These are phyloP conservation scores for Suhomyces atakaporum DNA, from an alignment of 1,139 yeast genomes.

Conservation along the genomic window DNA sequence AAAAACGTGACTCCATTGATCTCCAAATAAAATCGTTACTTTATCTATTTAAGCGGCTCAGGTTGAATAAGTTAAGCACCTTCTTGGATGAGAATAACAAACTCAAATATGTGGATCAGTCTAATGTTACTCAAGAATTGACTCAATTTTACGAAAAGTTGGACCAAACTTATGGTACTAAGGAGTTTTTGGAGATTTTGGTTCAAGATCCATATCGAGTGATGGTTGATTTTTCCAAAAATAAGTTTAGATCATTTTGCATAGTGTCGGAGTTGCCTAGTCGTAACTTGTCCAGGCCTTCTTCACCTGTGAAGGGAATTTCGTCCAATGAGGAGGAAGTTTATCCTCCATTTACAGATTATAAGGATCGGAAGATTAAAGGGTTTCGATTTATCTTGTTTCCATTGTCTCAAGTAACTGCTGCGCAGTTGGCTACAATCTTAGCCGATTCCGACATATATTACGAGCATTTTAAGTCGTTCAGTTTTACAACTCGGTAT, in stretches of 20 bases:
- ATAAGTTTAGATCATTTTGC: slow-evolving; percentile 62
- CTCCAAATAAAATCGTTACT: slow-evolving; percentile 58
- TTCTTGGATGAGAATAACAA: slow-evolving; percentile 30
- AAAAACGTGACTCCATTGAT: slow-evolving; percentile 55
- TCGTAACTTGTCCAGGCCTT: slow-evolving; percentile 20
- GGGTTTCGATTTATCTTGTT: slow-evolving; percentile 47
- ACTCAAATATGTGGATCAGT: slow-evolving; percentile 21
- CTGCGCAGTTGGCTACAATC: slow-evolving; percentile 38
- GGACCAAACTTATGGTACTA: slow-evolving; percentile 54
- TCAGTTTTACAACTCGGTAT: slow-evolving; percentile 19
- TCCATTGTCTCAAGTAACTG: slow-evolving; percentile 43
- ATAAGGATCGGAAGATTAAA: slow-evolving; percentile 25
- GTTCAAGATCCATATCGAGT: slow-evolving; percentile 59
- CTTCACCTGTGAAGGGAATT: slow-evolving; percentile 21
- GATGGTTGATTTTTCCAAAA: slow-evolving; percentile 62
- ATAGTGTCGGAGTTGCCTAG: slow-evolving; percentile 52
- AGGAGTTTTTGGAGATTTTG: slow-evolving; percentile 43
- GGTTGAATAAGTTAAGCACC: slow-evolving; percentile 45
- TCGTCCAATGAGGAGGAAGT: slow-evolving; percentile 14
- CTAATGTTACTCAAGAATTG: slow-evolving; percentile 1
- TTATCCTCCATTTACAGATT: slow-evolving; percentile 31
- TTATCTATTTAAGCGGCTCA: slow-evolving; percentile 57
- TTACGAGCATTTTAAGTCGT: slow-evolving; percentile 43
- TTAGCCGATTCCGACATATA: slow-evolving; percentile 45
- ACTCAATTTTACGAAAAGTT: slow-evolving; percentile 30